phyloP scores from a whole-genome alignment of 768 basidiomycete species.

The Glaciozyma martinii region DNA sequence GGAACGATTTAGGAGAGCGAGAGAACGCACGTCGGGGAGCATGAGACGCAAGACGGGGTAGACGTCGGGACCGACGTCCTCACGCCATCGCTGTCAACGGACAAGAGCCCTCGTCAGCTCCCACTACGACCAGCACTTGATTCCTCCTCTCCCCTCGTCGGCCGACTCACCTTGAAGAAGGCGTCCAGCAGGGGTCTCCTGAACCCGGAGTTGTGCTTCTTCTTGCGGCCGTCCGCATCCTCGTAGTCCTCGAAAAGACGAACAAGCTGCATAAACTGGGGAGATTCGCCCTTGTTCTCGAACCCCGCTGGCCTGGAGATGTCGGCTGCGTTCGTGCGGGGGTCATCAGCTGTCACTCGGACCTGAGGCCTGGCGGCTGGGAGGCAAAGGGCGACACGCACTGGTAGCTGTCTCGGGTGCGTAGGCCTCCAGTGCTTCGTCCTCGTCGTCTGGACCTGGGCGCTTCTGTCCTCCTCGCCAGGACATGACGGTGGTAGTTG shows the following conservation, averaged over 20 bases:
- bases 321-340: constrained; percentile 4
- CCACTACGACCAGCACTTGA: too few species aligned
- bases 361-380: too few species aligned
- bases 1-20: neutral
- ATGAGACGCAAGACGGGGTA: constrained; percentile 83
- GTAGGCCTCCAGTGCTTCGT: too few species aligned
- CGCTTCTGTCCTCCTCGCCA: too few species aligned
- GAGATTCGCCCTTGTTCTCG: neutral
- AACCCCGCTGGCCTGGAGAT: constrained; percentile 10
- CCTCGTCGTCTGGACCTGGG: too few species aligned
- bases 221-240: neutral
- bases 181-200: neutral
- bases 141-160: too few species aligned
- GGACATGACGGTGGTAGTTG: too few species aligned
- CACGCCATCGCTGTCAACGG: constrained; percentile 53
- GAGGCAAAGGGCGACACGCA: too few species aligned
- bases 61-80: constrained; percentile 73
- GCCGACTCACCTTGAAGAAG: too few species aligned
- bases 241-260: neutral
- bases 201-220: constrained; percentile 1
- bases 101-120: neutral
- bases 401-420: too few species aligned
- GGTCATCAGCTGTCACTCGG: too few species aligned
- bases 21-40: constrained; percentile 66
- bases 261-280: constrained; percentile 5